These are phyloP conservation scores for Penicillium paxilli DNA, from an alignment of 495 filamentous ascomycete genomes.

Conservation along the genomic window DNA sequence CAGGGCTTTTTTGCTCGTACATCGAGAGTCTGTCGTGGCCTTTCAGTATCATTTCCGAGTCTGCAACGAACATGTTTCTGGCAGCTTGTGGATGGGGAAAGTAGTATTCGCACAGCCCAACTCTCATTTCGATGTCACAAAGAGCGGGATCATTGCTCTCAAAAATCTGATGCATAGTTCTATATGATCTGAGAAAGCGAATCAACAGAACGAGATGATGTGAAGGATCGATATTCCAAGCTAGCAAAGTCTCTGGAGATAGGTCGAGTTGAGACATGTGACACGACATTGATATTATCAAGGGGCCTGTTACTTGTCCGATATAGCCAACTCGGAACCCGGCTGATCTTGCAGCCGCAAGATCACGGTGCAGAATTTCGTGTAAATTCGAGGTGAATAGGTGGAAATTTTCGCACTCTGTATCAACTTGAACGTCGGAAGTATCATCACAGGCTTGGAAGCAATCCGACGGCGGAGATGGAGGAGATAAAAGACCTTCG, in stretches of 20 bases:
- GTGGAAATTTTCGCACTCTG: slow-evolving; percentile 34
- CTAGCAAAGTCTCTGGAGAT: slow-evolving; percentile 71
- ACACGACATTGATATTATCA: slow-evolving; percentile 63
- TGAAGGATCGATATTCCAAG: slow-evolving; percentile 67
- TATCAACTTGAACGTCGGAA: slow-evolving; percentile 28
- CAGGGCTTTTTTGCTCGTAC: slow-evolving; percentile 5
- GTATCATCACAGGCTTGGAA: background rate
- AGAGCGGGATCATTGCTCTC: slow-evolving; percentile 6
- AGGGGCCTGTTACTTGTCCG: slow-evolving; percentile 49
- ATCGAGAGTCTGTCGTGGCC: background rate
- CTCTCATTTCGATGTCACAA: slow-evolving; percentile 33
- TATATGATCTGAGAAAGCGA: slow-evolving; percentile 62
- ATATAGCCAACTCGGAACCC: slow-evolving; percentile 76
- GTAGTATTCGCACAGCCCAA: slow-evolving; percentile 50
- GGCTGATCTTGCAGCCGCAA: slow-evolving; percentile 58
- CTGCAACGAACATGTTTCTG: slow-evolving; percentile 52
- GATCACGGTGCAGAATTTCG: slow-evolving; percentile 58
- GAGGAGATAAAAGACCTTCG: slow-evolving; percentile 36
- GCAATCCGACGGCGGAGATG: slow-evolving; percentile 17
- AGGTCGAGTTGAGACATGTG: slow-evolving; percentile 70
- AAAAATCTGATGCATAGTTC: slow-evolving; percentile 49
- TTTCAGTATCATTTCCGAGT: background rate
- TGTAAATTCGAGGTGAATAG: slow-evolving; percentile 15
- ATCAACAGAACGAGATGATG: slow-evolving; percentile 81
- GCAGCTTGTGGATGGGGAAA: slow-evolving; percentile 46